Evolutionary conservation across 345 rosid genomes (phyloP).

Genomic region (Cardamine resedifolia): DNA sequence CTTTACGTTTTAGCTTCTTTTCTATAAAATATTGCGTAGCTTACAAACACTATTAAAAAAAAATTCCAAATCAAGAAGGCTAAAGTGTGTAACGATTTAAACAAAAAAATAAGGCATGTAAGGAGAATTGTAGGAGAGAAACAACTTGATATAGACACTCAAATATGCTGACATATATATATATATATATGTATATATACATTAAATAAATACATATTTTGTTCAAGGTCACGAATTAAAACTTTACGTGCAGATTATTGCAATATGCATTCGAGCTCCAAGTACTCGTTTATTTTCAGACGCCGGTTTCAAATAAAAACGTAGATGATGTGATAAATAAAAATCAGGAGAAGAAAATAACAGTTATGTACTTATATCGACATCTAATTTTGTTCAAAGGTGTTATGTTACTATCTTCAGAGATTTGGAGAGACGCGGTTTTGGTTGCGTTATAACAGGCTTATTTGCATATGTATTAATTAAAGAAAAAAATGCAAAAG

Average conservation of each 20-base stretch:
- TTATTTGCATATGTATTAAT: background rate
- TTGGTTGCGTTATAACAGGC: conserved; percentile 3
- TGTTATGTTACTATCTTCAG: background rate
- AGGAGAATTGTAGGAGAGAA: background rate
- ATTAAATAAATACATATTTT: background rate
- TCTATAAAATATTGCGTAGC: background rate
- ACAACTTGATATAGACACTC: background rate
- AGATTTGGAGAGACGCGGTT: background rate
- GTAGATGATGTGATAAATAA: background rate
- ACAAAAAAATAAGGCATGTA: background rate
- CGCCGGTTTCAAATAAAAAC: background rate
- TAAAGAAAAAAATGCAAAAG: background rate
- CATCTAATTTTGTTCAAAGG: background rate
- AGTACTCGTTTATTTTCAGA: background rate
- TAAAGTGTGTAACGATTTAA: background rate
- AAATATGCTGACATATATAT: background rate
- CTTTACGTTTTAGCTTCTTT: background rate
- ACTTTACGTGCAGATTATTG: background rate
- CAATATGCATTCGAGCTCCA: background rate
- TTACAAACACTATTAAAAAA: background rate
- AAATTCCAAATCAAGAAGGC: background rate
- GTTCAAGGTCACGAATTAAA: background rate
- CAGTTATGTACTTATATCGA: background rate
- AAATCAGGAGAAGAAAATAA: too few species aligned
- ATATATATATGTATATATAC: background rate